Evolutionary conservation across 305 asterid species (phyloP).

Genomic region (Rubia peregrina): DNA sequence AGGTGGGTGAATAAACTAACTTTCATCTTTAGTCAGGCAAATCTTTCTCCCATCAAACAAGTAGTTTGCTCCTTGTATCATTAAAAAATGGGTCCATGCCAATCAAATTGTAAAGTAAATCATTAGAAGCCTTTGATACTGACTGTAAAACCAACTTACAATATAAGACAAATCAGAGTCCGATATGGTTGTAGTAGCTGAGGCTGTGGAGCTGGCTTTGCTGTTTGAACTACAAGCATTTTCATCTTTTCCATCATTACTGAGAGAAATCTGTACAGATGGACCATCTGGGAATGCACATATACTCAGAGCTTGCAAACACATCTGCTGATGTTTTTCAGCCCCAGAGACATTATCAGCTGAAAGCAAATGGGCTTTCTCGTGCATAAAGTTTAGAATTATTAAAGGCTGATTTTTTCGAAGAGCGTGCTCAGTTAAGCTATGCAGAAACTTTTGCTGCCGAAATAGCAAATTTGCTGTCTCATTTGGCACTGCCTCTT

Average conservation of each 20-base stretch:
- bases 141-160: conserved; percentile 38
- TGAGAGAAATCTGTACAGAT: conserved; percentile 34
- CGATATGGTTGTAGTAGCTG: conserved; percentile 31
- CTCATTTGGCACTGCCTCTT: conserved; percentile 35
- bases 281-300: conserved; percentile 52
- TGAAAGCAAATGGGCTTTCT: conserved; percentile 47
- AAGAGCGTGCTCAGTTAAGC: conserved; percentile 78
- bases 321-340: conserved; percentile 54
- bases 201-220: conserved; percentile 30
- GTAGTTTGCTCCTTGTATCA: not conserved
- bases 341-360: conserved; percentile 47
- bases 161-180: conserved; percentile 71
- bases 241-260: conserved; percentile 30
- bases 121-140: not conserved
- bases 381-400: conserved; percentile 65
- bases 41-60: not conserved
- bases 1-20: not conserved
- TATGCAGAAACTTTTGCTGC: conserved; percentile 56
- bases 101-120: not conserved
- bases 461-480: conserved; percentile 39
- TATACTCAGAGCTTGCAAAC: conserved; percentile 63
- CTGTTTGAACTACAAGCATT: conserved; percentile 37
- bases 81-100: not conserved
- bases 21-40: not conserved
- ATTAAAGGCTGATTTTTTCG: conserved; percentile 74